Conservation (phyloP, 345 rosid species). For the Streptanthus diversifolius region DNA sequence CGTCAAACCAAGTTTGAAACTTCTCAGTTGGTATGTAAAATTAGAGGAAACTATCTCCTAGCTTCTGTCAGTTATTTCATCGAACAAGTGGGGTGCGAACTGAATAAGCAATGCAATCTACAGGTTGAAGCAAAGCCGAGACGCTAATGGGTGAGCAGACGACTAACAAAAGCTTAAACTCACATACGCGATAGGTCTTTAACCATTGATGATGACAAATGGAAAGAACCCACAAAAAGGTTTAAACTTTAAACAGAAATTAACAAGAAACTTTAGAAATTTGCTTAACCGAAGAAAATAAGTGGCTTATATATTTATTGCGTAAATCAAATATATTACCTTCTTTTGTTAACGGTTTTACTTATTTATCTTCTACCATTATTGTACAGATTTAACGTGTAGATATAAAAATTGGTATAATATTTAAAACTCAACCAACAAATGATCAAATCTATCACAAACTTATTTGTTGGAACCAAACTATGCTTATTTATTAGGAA, state of each 20-base stretch:
- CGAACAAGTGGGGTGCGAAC: constrained; percentile 18
- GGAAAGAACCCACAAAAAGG: background rate
- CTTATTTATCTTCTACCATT: background rate
- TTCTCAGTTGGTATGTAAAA: background rate
- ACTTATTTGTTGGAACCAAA: no score
- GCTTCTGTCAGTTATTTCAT: constrained; percentile 22
- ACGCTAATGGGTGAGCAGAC: background rate
- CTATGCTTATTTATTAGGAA: background rate
- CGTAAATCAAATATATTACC: background rate
- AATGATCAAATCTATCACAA: background rate
- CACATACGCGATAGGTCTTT: background rate
- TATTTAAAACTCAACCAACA: background rate
- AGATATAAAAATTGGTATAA: no score
- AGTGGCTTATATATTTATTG: background rate
- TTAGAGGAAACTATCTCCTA: background rate
- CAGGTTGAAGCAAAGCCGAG: background rate
- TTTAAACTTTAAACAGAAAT: background rate
- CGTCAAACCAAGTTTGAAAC: background rate
- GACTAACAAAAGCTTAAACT: background rate
- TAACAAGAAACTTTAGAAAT: background rate
- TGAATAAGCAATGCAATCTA: background rate
- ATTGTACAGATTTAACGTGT: no score
- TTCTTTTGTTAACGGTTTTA: background rate
- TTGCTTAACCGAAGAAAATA: background rate
- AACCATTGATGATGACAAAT: background rate